These are phyloP conservation scores for Hypoxylon sp. DNA, from an alignment of 2,329 filamentous ascomycete species.

Conservation along the genomic window DNA sequence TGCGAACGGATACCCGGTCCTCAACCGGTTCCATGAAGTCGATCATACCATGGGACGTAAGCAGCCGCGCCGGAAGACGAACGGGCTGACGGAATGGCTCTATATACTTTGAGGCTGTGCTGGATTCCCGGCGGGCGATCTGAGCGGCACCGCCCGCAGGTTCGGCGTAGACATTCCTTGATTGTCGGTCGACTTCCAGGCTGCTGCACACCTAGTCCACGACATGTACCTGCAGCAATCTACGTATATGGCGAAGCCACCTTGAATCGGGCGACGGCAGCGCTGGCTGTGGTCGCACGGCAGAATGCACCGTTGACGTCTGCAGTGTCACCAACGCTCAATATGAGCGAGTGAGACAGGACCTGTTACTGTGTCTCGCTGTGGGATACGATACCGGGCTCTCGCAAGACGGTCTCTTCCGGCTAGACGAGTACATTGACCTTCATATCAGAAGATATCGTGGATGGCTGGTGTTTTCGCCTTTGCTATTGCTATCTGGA, in stretches of 20 bases:
- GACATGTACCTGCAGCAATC: not conserved
- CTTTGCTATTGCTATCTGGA: too few relatives aligned
- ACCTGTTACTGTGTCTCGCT: too few relatives aligned
- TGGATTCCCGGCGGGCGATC: slow-evolving; percentile 16
- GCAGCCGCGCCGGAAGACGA: not conserved
- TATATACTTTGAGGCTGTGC: not conserved
- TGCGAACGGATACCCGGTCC: too few relatives aligned
- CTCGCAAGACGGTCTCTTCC: too few relatives aligned
- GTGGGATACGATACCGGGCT: too few relatives aligned
- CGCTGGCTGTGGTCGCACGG: slow-evolving; percentile 10
- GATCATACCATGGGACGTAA: not conserved
- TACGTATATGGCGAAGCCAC: slow-evolving; percentile 9
- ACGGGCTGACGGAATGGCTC: not conserved
- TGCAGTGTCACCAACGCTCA: slow-evolving; percentile 20
- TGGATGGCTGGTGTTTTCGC: too few relatives aligned
- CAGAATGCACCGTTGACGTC: slow-evolving; percentile 24
- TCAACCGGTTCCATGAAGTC: not conserved
- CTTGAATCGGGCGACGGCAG: slow-evolving; percentile 1
- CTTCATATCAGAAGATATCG: too few relatives aligned
- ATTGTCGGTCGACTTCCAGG: too few relatives aligned
- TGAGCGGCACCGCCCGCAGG: slow-evolving; percentile 7
- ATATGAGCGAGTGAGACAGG: slow-evolving; percentile 18
- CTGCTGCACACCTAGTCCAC: too few relatives aligned
- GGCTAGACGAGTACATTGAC: too few relatives aligned
- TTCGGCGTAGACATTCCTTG: too few relatives aligned